These are phyloP conservation scores for Fusarium sublunatum DNA, from an alignment of 2,329 filamentous ascomycete genomes.

Conservation along the genomic window DNA sequence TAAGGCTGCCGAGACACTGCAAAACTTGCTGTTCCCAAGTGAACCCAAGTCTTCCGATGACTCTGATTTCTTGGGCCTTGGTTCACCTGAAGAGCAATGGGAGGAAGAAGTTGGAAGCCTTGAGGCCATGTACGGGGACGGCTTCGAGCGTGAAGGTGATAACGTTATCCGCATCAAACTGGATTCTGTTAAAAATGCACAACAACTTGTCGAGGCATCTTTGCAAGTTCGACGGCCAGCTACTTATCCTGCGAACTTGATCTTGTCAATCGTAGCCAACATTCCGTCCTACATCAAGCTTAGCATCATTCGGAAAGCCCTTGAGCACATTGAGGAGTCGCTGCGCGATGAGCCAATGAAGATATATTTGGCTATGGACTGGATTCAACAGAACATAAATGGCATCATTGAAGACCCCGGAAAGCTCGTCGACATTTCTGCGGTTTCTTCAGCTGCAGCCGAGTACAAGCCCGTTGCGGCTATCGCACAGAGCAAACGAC, in stretches of 20 bases:
- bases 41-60: conserved; percentile 31
- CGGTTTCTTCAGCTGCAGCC: conserved; percentile 75
- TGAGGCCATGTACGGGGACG: conserved; percentile 85
- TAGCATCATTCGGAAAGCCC: conserved; percentile 82
- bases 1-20: conserved; percentile 81
- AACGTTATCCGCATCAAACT: conserved; percentile 78
- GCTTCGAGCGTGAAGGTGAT: conserved; percentile 70
- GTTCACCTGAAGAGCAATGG: conserved; percentile 75
- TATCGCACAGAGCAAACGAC: conserved; percentile 46
- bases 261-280: conserved; percentile 75
- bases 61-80: conserved; percentile 59
- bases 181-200: conserved; percentile 63
- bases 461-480: conserved; percentile 57
- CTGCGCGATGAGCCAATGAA: conserved; percentile 87
- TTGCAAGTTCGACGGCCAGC: conserved; percentile 77
- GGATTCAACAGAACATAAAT: conserved; percentile 87
- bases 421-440: conserved; percentile 83
- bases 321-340: conserved; percentile 76
- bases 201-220: conserved; percentile 62
- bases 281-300: conserved; percentile 94
- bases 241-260: conserved; percentile 76
- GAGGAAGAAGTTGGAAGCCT: conserved; percentile 85
- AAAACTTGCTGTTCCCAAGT: conserved; percentile 59
- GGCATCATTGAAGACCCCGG: conserved; percentile 87
- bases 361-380: conserved; percentile 89